Evolutionary conservation across 116 monocot species (phyloP), one percentile per base, ranked within the genome.

Genomic region (Papilionanthe hybrid): DNA sequence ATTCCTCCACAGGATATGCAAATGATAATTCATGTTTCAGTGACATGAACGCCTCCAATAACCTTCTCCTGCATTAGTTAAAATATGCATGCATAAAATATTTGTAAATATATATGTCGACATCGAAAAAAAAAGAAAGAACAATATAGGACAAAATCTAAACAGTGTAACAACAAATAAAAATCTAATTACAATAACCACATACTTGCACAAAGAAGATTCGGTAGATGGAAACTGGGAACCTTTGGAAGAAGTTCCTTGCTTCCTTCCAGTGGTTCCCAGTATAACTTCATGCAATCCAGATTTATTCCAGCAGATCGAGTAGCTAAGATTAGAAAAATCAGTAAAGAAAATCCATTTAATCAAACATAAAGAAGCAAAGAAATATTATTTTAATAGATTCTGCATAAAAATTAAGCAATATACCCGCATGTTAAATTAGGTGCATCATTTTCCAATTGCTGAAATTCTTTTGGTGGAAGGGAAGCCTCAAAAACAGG

Each of bases 261-360:
- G 94, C 84, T 94, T 97, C 79, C 94, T 91, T 42, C 97, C 97
- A 9, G 90, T 92, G 47, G 91, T 97, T 82, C 97, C 97, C 68
- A 94, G 86, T 65, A 97, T 87, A 79, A 94, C 91, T 78, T 97
- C 97, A 88, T 94, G 87, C 78, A 94, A 63, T 66, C 97, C 92
- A 55, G 76, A 83, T 89, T 84, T 91, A 63, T 97, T 97, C 97
- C 97, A 92, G 75, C 91, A 92, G 30, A 97, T 94, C 5, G 97
- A 97, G 81, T 94, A 97, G 79, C 97, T 94, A 75, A 37, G 0
- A 81, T 15, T 12, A 72, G 43, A 79, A 77, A 17, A 77, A 86
- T 48, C 47, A 71, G 56, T 63, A 66, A 72, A 18, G 5, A 11
- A 56, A 29, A 49, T 49, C 3, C 18, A 75, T 17, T 20, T 50